phyloP scores from a whole-genome alignment of 2,329 filamentous ascomycete genomes.

The Ophiostoma pallidulum region DNA sequence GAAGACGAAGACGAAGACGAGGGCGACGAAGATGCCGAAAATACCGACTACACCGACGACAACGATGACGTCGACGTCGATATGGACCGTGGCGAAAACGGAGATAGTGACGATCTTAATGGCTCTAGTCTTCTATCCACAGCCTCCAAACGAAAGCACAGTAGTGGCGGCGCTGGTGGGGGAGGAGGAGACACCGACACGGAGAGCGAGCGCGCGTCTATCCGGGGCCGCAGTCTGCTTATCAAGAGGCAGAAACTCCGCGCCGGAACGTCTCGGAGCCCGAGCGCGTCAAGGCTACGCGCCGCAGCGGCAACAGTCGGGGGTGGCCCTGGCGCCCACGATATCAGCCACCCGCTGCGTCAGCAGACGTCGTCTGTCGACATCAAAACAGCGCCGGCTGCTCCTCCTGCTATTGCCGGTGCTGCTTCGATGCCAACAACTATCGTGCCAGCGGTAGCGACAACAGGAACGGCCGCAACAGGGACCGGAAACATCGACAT shows the following conservation, averaged over 20 bases:
- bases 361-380: slow-evolving; percentile 19
- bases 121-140: neutral
- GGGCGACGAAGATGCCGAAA: slow-evolving; percentile 20
- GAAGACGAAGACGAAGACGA: slow-evolving; percentile 34
- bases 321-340: neutral
- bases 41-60: slow-evolving; percentile 27
- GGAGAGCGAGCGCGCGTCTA: slow-evolving; percentile 21
- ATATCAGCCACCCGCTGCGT: slow-evolving; percentile 28
- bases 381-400: neutral
- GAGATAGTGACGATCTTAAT: slow-evolving; percentile 25
- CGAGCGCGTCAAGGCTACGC: slow-evolving; percentile 35
- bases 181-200: slow-evolving; percentile 25
- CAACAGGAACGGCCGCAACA: slow-evolving; percentile 4
- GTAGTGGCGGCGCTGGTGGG: slow-evolving; percentile 19
- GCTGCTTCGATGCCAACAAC: neutral
- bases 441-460: no score
- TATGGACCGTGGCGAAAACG: slow-evolving; percentile 18
- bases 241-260: slow-evolving; percentile 44
- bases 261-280: slow-evolving; percentile 31
- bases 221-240: slow-evolving; percentile 29
- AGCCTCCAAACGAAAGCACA: slow-evolving; percentile 19
- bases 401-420: neutral
- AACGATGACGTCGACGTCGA: slow-evolving; percentile 32
- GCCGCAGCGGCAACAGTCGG: slow-evolving; percentile 18
- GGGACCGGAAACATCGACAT: slow-evolving; percentile 26